phyloP scores from a whole-genome alignment of 352 stramenopile genomes.

The Aphanomyces cochlioides region DNA sequence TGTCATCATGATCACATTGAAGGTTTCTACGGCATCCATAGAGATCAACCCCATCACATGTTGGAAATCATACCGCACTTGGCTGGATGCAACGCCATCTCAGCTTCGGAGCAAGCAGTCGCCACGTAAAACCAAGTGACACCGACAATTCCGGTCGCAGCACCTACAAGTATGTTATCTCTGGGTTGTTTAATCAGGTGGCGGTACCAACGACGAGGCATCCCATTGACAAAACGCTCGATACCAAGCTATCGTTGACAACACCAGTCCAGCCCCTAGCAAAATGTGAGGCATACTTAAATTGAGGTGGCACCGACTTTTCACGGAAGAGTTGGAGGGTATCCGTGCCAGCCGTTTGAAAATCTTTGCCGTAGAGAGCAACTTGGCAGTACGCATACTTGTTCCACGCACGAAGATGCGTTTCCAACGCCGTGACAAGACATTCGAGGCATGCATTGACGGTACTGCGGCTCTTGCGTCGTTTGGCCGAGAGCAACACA shows the following conservation, averaged over 20 bases:
- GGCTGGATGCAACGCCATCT: slow-evolving; percentile 37
- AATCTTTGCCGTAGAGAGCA: slow-evolving; percentile 82
- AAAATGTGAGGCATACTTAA: background rate
- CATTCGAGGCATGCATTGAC: slow-evolving; percentile 81
- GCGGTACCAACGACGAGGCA: slow-evolving; percentile 69
- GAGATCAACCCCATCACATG: background rate
- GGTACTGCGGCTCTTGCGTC: slow-evolving; percentile 56
- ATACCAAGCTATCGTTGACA: slow-evolving; percentile 77
- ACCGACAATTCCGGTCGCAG: slow-evolving; percentile 65
- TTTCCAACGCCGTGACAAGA: slow-evolving; percentile 61
- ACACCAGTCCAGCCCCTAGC: slow-evolving; percentile 63
- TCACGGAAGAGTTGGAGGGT: slow-evolving; percentile 79
- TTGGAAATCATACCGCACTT: slow-evolving; percentile 57
- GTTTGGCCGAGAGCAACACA: slow-evolving; percentile 59
- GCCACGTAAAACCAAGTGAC: slow-evolving; percentile 67
- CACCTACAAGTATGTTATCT: slow-evolving; percentile 41
- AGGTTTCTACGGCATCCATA: slow-evolving; percentile 53
- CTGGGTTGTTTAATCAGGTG: background rate
- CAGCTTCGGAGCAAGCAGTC: slow-evolving; percentile 57
- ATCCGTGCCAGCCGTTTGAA: slow-evolving; percentile 63
- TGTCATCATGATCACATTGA: slow-evolving; percentile 74
- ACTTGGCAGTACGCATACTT: slow-evolving; percentile 86
- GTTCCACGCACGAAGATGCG: slow-evolving; percentile 82
- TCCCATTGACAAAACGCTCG: slow-evolving; percentile 65
- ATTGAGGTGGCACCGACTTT: slow-evolving; percentile 12